Evolutionary conservation across 164 flowering plant genomes (phyloP).

Genomic region (Nymphaea colorata): DNA sequence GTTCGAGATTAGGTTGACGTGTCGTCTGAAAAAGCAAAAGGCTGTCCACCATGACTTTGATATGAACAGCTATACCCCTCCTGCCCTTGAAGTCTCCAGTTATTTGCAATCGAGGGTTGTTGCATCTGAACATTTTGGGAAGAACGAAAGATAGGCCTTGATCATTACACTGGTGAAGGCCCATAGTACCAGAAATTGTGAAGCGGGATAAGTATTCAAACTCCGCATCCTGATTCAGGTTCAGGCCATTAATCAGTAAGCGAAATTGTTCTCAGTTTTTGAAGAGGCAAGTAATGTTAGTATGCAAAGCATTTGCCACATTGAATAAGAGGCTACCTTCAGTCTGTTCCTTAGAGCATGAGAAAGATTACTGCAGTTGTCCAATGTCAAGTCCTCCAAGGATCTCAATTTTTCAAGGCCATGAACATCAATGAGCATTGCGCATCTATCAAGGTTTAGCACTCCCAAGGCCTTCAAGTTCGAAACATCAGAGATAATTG

Average conservation of each 20-base stretch:
- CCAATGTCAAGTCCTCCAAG: background rate
- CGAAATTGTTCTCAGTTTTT: too few species aligned
- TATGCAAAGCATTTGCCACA: background rate
- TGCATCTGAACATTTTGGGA: background rate
- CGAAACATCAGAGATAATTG: background rate
- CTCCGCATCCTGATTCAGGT: background rate
- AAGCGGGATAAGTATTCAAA: background rate
- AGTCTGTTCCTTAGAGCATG: background rate
- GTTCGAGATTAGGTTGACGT: background rate
- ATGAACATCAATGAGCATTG: background rate
- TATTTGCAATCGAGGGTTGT: too few species aligned
- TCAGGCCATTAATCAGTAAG: background rate
- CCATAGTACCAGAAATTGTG: background rate
- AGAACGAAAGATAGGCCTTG: background rate
- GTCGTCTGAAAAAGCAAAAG: background rate
- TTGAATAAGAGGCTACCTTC: background rate
- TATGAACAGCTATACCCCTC: background rate
- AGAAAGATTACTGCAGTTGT: background rate
- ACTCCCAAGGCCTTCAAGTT: background rate
- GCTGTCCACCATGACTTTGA: background rate
- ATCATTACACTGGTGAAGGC: background rate
- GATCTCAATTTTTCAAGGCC: constrained; percentile 1
- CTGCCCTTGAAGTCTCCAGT: background rate
- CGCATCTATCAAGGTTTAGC: background rate
- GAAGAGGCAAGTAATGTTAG: background rate